Base-by-base conservation (phyloP, 306 rosid species). In the Oemleria cerasiformis region DNA sequence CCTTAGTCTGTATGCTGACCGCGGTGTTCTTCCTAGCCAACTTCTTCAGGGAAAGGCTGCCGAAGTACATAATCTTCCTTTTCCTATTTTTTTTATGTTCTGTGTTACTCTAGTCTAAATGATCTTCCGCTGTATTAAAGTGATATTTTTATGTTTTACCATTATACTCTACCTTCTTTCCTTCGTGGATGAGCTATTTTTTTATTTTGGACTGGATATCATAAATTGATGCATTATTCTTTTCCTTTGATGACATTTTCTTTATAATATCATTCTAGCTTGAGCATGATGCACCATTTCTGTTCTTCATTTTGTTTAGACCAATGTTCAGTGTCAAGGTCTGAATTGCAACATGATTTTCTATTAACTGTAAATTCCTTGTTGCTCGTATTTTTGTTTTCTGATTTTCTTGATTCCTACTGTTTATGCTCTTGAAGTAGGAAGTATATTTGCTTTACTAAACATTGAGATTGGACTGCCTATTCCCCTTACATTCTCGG, bases 21-120 rank as follows among this genome's bases (percentile, higher is more conserved):
- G 86, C 16, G 97, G 97, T 60, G 83, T 82, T 80, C 89, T 80
- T 67, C 96, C 98, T 8, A 93, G 98, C 82, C 81, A 81, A 81
- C 51, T 88, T 78, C 86, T 93, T 68, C 92, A 82, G 76, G 97
- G 93, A 71, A 81, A 86, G 77, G 92, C 94, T 8, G 89, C 90
- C 1, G 84, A 87, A 96, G 98, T 93, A 74, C 45, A 87, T 76
- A 50, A 68, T 71, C 56, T 44, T 71, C 71, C 60, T 50, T 73
- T 45, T 67, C 40, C 16, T 66, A 30, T 62, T 45, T n/a, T 63
- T 63, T 5, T 16, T 55, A 55, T 67, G 2, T 63, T 34, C 34
- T 30, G 63, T 13, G 55, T 13, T 65, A 17, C 34, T 51, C 48
- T 61, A 20, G 53, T 10, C 13, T 23, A 15, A 59, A 34, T 72